These are phyloP conservation scores for Monilinia aucupariae DNA, from an alignment of 2,329 filamentous ascomycete genomes.

Conservation along the genomic window DNA sequence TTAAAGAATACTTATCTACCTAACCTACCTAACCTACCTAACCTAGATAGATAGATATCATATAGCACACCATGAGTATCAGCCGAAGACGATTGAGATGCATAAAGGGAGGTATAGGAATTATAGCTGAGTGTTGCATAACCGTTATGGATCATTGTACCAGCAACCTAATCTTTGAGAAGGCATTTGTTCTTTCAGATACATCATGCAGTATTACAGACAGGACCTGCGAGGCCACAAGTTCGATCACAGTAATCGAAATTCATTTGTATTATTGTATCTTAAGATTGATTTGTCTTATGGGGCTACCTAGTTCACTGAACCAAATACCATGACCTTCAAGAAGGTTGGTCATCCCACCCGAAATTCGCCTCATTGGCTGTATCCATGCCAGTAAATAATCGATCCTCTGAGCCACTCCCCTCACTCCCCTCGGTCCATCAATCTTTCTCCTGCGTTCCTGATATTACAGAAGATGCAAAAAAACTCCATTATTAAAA, in stretches of 20 bases:
- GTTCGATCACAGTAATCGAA: not conserved
- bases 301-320: not conserved
- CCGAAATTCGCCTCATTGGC: not conserved
- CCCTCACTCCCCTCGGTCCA: no score
- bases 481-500: not conserved
- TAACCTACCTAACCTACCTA: no score
- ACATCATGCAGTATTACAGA: not conserved
- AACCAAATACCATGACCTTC: not conserved
- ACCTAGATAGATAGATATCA: no score
- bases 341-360: not conserved
- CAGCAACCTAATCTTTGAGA: no score
- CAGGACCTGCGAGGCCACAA: not conserved
- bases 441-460: not conserved
- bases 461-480: slow-evolving; percentile 3
- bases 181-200: no score
- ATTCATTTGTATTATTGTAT: not conserved
- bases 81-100: no score
- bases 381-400: not conserved
- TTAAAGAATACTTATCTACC: no score
- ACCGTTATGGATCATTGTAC: no score
- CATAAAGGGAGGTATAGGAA: no score
- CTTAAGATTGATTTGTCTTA: not conserved
- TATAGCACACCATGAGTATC: no score
- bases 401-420: not conserved
- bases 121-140: no score